Evolutionary conservation across 495 filamentous ascomycete genomes (phyloP).

Genomic region (Aspergillus carlsbadensis): DNA sequence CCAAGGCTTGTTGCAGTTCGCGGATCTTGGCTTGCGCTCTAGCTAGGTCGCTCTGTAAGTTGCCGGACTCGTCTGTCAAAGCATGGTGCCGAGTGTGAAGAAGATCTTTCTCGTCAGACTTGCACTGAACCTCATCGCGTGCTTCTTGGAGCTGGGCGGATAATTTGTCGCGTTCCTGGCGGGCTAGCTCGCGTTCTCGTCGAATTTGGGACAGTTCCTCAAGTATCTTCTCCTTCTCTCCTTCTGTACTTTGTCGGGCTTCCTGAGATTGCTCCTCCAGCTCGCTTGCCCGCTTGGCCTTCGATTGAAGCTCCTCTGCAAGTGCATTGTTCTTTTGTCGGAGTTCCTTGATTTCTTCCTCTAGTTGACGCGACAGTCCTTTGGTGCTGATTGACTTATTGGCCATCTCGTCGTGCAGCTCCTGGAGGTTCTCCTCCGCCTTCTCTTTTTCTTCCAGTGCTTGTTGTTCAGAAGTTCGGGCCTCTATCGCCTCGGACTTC

Average conservation of each 20-base stretch:
- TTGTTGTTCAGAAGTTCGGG: conserved; percentile 58
- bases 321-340: conserved; percentile 56
- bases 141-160: conserved; percentile 50
- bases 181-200: conserved; percentile 35
- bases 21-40: conserved; percentile 53
- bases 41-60: conserved; percentile 63
- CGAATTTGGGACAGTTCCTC: conserved; percentile 42
- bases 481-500: conserved; percentile 53
- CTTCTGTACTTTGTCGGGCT: conserved; percentile 41
- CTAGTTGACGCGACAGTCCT: conserved; percentile 72
- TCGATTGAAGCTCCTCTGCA: conserved; percentile 50
- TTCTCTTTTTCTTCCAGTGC: conserved; percentile 60
- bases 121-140: conserved; percentile 53
- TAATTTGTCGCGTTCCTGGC: conserved; percentile 39
- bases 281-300: conserved; percentile 35
- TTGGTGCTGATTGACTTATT: conserved; percentile 77
- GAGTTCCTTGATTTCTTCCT: conserved; percentile 61
- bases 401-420: conserved; percentile 74
- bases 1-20: conserved; percentile 57
- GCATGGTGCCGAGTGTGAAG: conserved; percentile 68
- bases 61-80: conserved; percentile 63
- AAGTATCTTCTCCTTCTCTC: conserved; percentile 40
- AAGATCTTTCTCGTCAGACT: conserved; percentile 67
- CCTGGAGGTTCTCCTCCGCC: conserved; percentile 48
- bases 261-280: conserved; percentile 45